Conservation (phyloP, 306 rosid species). For the Castanea crenata region DNA sequence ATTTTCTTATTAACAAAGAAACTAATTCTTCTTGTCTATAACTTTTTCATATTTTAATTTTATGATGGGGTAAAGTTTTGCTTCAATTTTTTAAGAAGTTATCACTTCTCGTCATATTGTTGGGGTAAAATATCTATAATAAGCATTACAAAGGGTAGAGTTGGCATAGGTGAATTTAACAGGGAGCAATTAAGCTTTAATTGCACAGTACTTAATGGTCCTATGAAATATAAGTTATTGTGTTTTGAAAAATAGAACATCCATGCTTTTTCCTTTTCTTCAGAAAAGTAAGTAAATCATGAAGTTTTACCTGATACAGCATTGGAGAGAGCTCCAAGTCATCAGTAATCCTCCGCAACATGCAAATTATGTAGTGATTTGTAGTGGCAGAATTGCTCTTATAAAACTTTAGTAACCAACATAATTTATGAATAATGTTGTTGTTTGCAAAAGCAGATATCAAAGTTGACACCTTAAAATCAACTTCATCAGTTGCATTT, state of each 20-base stretch:
- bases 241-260: background rate
- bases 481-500: conserved; percentile 70
- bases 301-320: conserved; percentile 79
- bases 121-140: too few relatives aligned
- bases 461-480: conserved; percentile 71
- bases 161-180: too few relatives aligned
- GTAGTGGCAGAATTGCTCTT: conserved; percentile 71
- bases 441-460: conserved; percentile 73
- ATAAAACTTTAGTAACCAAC: conserved; percentile 98
- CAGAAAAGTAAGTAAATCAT: conserved; percentile 18
- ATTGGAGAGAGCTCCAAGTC: conserved; percentile 86
- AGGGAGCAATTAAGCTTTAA: too few relatives aligned
- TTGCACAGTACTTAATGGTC: too few relatives aligned
- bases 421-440: conserved; percentile 71
- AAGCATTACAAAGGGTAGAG: too few relatives aligned
- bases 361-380: conserved; percentile 74
- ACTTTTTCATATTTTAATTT: too few relatives aligned
- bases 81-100: too few relatives aligned
- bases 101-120: too few relatives aligned
- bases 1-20: too few relatives aligned
- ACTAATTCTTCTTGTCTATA: too few relatives aligned
- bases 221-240: background rate
- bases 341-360: conserved; percentile 68
- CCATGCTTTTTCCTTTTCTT: background rate
- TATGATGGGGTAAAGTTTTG: too few relatives aligned